Base-by-base conservation (phyloP, 805 yeast species). In the Candida gorgasii region DNA sequence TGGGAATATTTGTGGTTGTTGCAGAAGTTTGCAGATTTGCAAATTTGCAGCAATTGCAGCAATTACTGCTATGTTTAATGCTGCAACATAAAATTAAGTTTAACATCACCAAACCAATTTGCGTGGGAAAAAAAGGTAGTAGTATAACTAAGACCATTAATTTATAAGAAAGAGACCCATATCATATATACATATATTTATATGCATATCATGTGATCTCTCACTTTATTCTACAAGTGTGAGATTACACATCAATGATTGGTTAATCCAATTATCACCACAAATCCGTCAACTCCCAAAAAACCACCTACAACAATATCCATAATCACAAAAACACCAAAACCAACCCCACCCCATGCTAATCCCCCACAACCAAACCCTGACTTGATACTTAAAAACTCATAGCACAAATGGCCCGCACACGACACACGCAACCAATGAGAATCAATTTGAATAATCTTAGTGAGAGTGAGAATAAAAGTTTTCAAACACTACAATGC, bases 371-470 rank as follows among this genome's bases (percentile, higher is more conserved):
- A 6, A 24, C 28, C 7, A 12, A 5, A 24, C 28, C 28, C 28
- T 24, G 9, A 20, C 24, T 20, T 9, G 6, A 20, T 20, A 6
- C 24, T 20, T 20, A 20, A 7, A 20, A 20, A 20, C 24, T 9
- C 24, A 20, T 11, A 6, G 8, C 5, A 6, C 8, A 26, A 18
- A 12, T 31, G 8, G 8, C 22, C 28, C 11, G 22, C 18, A 23
- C 19, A 19, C 38, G 26, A 36, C 39, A 17, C 16, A 19, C 20
- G 12, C 32, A 36, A 36, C 40, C 31, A 36, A 31, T 39, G 29
- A 29, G 36, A 28, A 28, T 17, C 24, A 18, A 17, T 20, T 27
- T 30, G 32, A 37, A 31, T 26, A 38, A 37, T 19, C 28, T 18
- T 20, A 23, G 37, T 19, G 41, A 13, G 14, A 37, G 27, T 24